Conservation (phyloP, 805 yeast species). For the Yamadazyma kitorensis region DNA sequence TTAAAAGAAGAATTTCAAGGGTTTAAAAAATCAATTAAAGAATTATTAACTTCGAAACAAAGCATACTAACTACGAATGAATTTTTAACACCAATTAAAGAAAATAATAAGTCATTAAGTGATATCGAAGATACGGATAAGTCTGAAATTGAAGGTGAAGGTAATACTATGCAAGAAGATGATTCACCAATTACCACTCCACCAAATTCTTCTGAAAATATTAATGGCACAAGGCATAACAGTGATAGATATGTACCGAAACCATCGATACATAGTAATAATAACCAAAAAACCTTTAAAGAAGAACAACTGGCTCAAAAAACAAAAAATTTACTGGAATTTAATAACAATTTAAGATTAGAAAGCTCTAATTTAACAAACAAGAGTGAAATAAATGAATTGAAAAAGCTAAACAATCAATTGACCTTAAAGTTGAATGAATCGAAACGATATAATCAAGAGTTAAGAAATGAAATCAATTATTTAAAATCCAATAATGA, state of each 20-base stretch:
- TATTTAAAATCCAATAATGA: slow-evolving; percentile 3
- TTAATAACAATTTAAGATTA: slow-evolving; percentile 11
- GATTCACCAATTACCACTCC: slow-evolving; percentile 32
- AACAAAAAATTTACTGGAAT: too few species aligned
- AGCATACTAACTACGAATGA: slow-evolving; percentile 1
- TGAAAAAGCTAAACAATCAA: slow-evolving; percentile 13
- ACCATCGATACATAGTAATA: not conserved
- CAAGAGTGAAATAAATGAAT: slow-evolving; percentile 4
- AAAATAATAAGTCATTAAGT: not conserved
- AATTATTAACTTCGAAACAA: not conserved
- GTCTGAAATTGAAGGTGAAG: slow-evolving; percentile 5
- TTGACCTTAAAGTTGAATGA: slow-evolving; percentile 14
- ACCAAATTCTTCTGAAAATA: slow-evolving; percentile 26
- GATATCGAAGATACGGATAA: not conserved
- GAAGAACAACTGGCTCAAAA: too few species aligned
- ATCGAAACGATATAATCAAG: slow-evolving; percentile 15
- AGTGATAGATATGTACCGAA: slow-evolving; percentile 15
- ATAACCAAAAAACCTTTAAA: too few species aligned
- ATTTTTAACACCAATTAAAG: not conserved
- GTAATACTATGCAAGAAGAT: not conserved
- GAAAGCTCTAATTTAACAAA: slow-evolving; percentile 5
- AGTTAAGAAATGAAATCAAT: slow-evolving; percentile 18
- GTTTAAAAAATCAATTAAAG: slow-evolving; percentile 12
- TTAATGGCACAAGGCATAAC: slow-evolving; percentile 6
- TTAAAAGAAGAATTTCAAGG: slow-evolving; percentile 17